A percentile compares a stretch with the other conserved stretches of the same genome.
Evolutionary conservation across 2,329 filamentous ascomycete genomes (phyloP).

Genomic region (Cadophora malorum): DNA sequence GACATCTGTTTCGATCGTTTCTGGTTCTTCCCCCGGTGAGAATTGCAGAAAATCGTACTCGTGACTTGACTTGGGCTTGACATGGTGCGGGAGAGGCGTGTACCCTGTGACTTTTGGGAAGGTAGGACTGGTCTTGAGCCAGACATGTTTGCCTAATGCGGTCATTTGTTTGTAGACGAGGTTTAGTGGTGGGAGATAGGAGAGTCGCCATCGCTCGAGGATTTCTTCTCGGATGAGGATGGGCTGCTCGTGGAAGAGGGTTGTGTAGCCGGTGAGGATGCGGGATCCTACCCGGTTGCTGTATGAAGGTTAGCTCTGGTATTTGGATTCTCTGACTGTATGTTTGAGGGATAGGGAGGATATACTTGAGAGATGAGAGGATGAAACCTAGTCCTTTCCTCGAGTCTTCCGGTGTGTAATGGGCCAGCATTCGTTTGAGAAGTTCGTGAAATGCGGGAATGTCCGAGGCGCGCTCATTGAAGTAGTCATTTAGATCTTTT

Average conservation of each 20-base stretch:
- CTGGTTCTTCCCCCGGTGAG: slow-evolving; percentile 47
- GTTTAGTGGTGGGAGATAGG: slow-evolving; percentile 62
- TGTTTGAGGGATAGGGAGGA: not conserved
- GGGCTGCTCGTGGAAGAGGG: slow-evolving; percentile 66
- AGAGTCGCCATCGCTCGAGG: slow-evolving; percentile 65
- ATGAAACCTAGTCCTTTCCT: slow-evolving; percentile 40
- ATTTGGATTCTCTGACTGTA: not conserved
- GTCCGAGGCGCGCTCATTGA: slow-evolving; percentile 58
- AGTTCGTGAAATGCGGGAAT: slow-evolving; percentile 60
- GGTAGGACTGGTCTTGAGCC: slow-evolving; percentile 57
- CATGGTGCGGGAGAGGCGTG: slow-evolving; percentile 56
- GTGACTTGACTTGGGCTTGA: slow-evolving; percentile 46
- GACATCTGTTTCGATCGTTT: slow-evolving; percentile 77
- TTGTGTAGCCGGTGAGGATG: slow-evolving; percentile 69
- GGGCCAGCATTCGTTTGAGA: slow-evolving; percentile 52
- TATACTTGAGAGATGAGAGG: slow-evolving; percentile 42
- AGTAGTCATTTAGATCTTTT: slow-evolving; percentile 56
- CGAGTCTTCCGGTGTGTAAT: slow-evolving; percentile 37
- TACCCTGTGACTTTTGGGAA: slow-evolving; percentile 63
- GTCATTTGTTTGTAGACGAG: slow-evolving; percentile 61
- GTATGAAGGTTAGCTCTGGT: slow-evolving; percentile 22
- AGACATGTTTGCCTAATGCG: slow-evolving; percentile 54
- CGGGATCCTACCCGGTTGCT: slow-evolving; percentile 69
- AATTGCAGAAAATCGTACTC: slow-evolving; percentile 46
- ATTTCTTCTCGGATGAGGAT: slow-evolving; percentile 65